Percentiles rank a stretch among this genome's conserved stretches.
These are phyloP conservation scores for Zea luxurians DNA, from an alignment of 176 grass and related monocot species.

Conservation along the genomic window DNA sequence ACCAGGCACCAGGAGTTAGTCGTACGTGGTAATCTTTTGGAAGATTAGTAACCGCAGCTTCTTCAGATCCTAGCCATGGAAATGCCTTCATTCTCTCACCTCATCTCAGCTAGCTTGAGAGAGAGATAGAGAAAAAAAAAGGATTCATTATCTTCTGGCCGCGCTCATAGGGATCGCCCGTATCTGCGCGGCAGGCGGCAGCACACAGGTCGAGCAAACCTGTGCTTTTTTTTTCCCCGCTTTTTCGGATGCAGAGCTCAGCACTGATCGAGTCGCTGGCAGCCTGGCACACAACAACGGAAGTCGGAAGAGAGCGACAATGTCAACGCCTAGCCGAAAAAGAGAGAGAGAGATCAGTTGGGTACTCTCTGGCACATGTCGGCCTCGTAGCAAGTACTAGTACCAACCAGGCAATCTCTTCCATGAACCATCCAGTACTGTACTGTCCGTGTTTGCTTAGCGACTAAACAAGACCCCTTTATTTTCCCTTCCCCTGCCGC, in stretches of 20 bases:
- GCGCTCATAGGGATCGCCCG: constrained; percentile 23
- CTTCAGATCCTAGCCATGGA: not conserved
- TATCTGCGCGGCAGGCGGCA: constrained; percentile 28
- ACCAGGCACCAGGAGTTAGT: not conserved
- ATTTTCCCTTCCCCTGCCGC: not conserved
- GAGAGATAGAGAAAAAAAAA: too few relatives aligned
- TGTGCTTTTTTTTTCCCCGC: too few relatives aligned
- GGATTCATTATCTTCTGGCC: not conserved
- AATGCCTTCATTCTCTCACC: not conserved
- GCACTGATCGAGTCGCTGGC: not conserved
- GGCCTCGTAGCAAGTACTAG: not conserved
- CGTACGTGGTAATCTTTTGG: not conserved
- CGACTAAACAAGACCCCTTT: not conserved
- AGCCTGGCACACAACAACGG: constrained; percentile 7
- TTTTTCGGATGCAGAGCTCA: constrained; percentile 7
- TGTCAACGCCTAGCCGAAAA: constrained; percentile 13
- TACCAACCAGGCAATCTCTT: not conserved
- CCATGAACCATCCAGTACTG: not conserved
- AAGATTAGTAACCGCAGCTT: not conserved
- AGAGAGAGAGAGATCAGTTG: not conserved
- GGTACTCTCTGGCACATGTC: constrained; percentile 4
- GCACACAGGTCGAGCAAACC: not conserved
- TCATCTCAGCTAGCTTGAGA: too few relatives aligned
- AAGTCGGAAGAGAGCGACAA: not conserved
- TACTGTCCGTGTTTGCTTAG: constrained; percentile 17